These are phyloP conservation scores for Leersia perrieri DNA, from an alignment of 176 grass and related monocot species.

Conservation along the genomic window DNA sequence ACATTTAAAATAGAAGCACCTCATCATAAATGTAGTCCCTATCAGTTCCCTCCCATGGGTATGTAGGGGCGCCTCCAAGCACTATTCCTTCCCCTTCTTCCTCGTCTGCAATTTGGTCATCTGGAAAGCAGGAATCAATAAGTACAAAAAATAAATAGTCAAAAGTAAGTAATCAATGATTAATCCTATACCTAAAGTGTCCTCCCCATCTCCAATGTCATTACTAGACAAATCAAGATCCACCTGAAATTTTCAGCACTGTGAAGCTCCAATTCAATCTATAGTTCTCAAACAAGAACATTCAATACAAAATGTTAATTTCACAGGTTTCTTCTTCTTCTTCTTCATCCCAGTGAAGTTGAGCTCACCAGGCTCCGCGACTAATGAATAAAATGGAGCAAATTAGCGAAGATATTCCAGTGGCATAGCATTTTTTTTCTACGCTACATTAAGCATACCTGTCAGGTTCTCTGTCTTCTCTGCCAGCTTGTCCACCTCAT, in stretches of 20 bases:
- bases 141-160: background rate
- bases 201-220: constrained; percentile 49
- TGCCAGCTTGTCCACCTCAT: constrained; percentile 53
- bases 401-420: background rate
- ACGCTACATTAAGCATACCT: background rate
- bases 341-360: constrained; percentile 68
- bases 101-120: constrained; percentile 52
- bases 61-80: constrained; percentile 39
- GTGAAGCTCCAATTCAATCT: background rate
- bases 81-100: constrained; percentile 62
- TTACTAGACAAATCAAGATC: constrained; percentile 44
- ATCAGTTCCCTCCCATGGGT: constrained; percentile 71
- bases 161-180: background rate
- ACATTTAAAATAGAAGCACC: constrained; percentile 23
- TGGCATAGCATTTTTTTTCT: background rate
- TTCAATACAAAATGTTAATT: background rate
- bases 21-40: constrained; percentile 70
- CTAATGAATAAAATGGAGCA: constrained; percentile 26
- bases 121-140: background rate
- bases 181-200: constrained; percentile 33
- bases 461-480: constrained; percentile 61
- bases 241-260: constrained; percentile 52
- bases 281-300: background rate
- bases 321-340: constrained; percentile 75
- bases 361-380: constrained; percentile 39